Percentiles rank a stretch among this genome's conserved stretches.
Conservation (phyloP, 2,329 filamentous ascomycete genomes). For the Colletotrichum orchidophilum region DNA sequence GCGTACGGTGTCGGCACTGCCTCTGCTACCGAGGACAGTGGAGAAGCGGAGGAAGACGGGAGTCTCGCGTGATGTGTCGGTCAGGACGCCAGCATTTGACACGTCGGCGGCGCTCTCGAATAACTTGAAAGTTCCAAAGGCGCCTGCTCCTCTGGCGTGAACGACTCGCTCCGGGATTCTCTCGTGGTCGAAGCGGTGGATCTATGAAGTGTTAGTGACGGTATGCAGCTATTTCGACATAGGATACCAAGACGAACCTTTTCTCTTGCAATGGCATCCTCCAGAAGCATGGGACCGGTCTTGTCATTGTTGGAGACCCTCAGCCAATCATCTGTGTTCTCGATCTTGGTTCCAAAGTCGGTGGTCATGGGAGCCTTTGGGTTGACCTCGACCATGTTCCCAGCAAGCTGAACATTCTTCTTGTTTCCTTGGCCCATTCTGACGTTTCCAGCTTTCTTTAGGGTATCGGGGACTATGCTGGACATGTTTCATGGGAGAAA, state of each 20-base stretch:
- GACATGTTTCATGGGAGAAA: slow-evolving; percentile 7
- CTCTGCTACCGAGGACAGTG: slow-evolving; percentile 78
- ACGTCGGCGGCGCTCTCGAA: slow-evolving; percentile 70
- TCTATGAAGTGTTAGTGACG: slow-evolving; percentile 52
- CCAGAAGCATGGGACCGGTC: slow-evolving; percentile 73
- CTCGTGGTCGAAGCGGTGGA: slow-evolving; percentile 77
- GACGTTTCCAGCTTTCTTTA: slow-evolving; percentile 51
- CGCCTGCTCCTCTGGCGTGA: slow-evolving; percentile 68
- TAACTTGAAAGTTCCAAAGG: slow-evolving; percentile 57
- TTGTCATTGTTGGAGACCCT: slow-evolving; percentile 69
- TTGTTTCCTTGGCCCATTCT: slow-evolving; percentile 52
- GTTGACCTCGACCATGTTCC: slow-evolving; percentile 66
- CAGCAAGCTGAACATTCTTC: slow-evolving; percentile 71
- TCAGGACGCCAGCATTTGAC: slow-evolving; percentile 70
- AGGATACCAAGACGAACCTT: slow-evolving; percentile 59
- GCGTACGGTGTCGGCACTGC: slow-evolving; percentile 81
- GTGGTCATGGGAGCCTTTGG: slow-evolving; percentile 72
- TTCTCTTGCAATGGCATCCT: slow-evolving; percentile 78
- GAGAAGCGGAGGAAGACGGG: slow-evolving; percentile 80
- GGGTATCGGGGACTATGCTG: slow-evolving; percentile 42
- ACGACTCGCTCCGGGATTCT: slow-evolving; percentile 70
- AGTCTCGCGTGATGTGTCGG: slow-evolving; percentile 74
- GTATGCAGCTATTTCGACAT: not conserved
- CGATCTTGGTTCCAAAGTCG: slow-evolving; percentile 79
- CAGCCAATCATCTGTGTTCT: slow-evolving; percentile 82